Evolutionary conservation across 2,329 filamentous ascomycete species (phyloP).

Genomic region (Alternaria panax): DNA sequence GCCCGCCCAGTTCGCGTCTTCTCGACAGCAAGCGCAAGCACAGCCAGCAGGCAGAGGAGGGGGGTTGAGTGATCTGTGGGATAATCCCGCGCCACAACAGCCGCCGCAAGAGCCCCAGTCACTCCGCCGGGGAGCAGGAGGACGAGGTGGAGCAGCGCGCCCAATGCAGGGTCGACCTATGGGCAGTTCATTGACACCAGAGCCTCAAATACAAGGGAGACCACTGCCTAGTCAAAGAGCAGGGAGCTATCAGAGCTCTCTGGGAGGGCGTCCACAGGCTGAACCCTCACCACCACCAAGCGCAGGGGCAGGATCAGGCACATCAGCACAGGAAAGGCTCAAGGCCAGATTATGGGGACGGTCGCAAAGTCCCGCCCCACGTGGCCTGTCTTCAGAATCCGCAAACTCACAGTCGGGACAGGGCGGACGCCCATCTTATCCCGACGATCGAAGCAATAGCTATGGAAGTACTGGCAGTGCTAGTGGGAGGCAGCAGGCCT

Average conservation of each 20-base stretch:
- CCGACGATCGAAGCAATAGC: slow-evolving; percentile 43
- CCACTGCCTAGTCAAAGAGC: slow-evolving; percentile 75
- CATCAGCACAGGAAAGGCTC: slow-evolving; percentile 79
- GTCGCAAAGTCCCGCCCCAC: slow-evolving; percentile 62
- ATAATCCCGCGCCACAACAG: slow-evolving; percentile 50
- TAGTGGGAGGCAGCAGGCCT: slow-evolving; percentile 38
- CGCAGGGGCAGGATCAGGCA: slow-evolving; percentile 47
- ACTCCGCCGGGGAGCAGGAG: slow-evolving; percentile 55
- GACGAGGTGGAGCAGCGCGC: slow-evolving; percentile 47
- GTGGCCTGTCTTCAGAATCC: slow-evolving; percentile 33
- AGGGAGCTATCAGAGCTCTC: slow-evolving; percentile 74
- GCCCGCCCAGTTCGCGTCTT: slow-evolving; percentile 61
- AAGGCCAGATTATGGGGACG: slow-evolving; percentile 79
- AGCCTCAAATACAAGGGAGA: slow-evolving; percentile 55
- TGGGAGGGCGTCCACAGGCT: slow-evolving; percentile 45
- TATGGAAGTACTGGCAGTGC: slow-evolving; percentile 36
- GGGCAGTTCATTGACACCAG: slow-evolving; percentile 44
- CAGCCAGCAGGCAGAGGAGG: slow-evolving; percentile 47
- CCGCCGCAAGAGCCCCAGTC: slow-evolving; percentile 52
- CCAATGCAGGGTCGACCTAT: slow-evolving; percentile 36
- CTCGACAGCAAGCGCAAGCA: slow-evolving; percentile 44
- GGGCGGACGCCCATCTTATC: slow-evolving; percentile 37
- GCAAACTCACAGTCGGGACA: slow-evolving; percentile 25
- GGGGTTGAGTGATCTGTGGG: slow-evolving; percentile 68
- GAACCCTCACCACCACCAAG: slow-evolving; percentile 50